Percentiles rank a stretch among this genome's conserved stretches.
These are phyloP conservation scores for Trametes punicea DNA, from an alignment of 768 basidiomycete genomes.

Conservation along the genomic window DNA sequence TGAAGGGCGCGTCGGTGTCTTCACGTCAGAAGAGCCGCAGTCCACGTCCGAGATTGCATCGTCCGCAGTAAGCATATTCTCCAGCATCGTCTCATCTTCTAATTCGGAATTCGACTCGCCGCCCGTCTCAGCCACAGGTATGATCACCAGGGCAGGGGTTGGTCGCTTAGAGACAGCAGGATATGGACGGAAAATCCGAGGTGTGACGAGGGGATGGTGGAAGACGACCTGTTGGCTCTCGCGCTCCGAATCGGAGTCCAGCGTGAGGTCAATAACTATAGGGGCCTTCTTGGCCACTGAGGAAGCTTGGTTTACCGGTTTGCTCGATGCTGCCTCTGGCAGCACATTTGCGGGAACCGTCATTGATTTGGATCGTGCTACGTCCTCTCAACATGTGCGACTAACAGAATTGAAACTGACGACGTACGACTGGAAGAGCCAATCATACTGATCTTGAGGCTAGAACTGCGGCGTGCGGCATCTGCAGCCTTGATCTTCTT, in stretches of 20 bases:
- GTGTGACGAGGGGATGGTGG: conserved; percentile 16
- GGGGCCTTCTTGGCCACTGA: conserved; percentile 9
- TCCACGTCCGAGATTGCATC: conserved; percentile 21
- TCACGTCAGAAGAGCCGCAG: conserved; percentile 10
- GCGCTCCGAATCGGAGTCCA: conserved; percentile 16
- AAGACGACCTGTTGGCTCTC: neutral
- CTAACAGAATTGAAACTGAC: neutral
- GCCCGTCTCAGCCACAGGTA: neutral
- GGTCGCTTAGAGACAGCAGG: conserved; percentile 5
- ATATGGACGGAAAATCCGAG: conserved; percentile 7
- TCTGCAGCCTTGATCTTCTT: conserved; percentile 3
- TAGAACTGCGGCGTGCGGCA: neutral
- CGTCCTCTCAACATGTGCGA: too few species aligned
- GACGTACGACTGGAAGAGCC: conserved; percentile 7
- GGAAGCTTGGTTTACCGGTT: neutral
- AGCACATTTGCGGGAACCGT: neutral
- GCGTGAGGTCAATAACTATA: conserved; percentile 20
- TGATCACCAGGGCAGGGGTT: neutral
- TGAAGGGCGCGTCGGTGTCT: neutral
- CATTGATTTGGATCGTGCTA: neutral
- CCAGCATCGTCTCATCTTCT: conserved; percentile 20
- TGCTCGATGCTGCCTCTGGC: neutral
- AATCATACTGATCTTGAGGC: neutral
- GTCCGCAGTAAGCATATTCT: conserved; percentile 18
- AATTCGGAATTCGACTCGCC: conserved; percentile 2